Evolutionary conservation across 2,329 filamentous ascomycete species (phyloP).

Genomic region (Plenodomus lindquistii): DNA sequence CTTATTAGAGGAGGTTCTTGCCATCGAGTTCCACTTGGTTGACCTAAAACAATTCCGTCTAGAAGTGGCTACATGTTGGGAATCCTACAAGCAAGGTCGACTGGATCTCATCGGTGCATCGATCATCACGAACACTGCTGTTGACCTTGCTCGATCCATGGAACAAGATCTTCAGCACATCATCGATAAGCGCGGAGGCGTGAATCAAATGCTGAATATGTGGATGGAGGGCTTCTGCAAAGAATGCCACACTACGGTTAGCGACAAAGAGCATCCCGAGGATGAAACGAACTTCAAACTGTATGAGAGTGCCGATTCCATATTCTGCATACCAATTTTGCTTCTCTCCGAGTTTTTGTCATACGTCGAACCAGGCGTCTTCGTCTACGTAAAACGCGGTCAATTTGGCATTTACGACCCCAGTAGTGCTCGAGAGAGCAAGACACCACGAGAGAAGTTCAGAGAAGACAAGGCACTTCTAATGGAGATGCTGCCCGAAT

Average conservation of each 20-base stretch:
- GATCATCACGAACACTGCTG: constrained; percentile 22
- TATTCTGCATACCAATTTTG: constrained; percentile 3
- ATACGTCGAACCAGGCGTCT: too few relatives aligned
- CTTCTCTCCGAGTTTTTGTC: too few relatives aligned
- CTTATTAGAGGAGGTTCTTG: too few relatives aligned
- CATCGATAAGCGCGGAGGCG: constrained; percentile 9
- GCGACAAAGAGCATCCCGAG: too few relatives aligned
- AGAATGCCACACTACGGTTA: too few relatives aligned
- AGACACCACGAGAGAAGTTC: constrained; percentile 35
- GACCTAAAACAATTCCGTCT: too few relatives aligned
- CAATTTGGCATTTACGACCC: constrained; percentile 31
- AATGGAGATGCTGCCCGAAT: constrained; percentile 34
- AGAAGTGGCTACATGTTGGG: constrained; percentile 14
- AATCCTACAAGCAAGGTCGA: constrained; percentile 12
- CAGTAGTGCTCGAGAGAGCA: constrained; percentile 30
- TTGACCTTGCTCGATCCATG: constrained; percentile 20
- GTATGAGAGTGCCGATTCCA: constrained; percentile 12
- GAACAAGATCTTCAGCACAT: constrained; percentile 11
- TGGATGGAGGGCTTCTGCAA: too few relatives aligned
- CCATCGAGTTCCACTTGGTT: too few relatives aligned
- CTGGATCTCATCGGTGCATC: constrained; percentile 18
- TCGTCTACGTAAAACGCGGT: too few relatives aligned
- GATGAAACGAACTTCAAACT: constrained; percentile 15
- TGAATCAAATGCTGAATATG: constrained; percentile 11
- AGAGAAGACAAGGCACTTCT: constrained; percentile 43